Conservation (phyloP, 441 rosid genomes). For the Flueggea neowawraea region DNA sequence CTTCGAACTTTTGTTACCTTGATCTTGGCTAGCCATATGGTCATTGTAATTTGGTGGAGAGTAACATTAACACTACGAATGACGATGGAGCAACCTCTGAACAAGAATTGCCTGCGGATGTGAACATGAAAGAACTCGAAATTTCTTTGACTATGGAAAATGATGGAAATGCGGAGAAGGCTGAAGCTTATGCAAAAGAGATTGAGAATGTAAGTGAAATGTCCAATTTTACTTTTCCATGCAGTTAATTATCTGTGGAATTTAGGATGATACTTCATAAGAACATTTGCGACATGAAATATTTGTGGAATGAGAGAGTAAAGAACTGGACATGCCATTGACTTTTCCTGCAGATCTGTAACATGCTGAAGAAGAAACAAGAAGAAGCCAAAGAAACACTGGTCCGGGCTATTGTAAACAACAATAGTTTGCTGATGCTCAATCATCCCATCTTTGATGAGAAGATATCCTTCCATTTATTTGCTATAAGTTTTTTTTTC, state of each 20-base stretch:
- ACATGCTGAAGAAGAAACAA: conserved; percentile 74
- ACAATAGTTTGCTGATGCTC: conserved; percentile 78
- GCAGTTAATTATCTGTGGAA: neutral
- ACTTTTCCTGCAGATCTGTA: conserved; percentile 60
- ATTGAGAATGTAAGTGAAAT: conserved; percentile 69
- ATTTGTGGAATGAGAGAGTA: neutral
- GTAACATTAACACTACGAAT: conserved; percentile 19
- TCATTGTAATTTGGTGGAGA: conserved; percentile 27
- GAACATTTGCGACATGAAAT: neutral
- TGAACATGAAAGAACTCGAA: conserved; percentile 37
- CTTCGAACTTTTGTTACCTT: conserved; percentile 16
- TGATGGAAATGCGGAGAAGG: conserved; percentile 59
- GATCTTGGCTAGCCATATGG: conserved; percentile 34
- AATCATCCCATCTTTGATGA: conserved; percentile 76
- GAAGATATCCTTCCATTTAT: conserved; percentile 73
- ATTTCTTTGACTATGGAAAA: conserved; percentile 36
- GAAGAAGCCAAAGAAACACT: conserved; percentile 83
- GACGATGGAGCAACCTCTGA: conserved; percentile 22
- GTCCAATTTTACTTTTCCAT: neutral
- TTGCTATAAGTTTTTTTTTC: conserved; percentile 3
- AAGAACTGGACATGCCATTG: neutral
- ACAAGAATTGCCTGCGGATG: conserved; percentile 27
- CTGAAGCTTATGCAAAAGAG: conserved; percentile 76
- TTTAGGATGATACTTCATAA: neutral
- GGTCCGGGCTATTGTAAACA: conserved; percentile 82